Evolutionary conservation across 78 protist genomes (phyloP).

Genomic region (Emiliania huxleyi): DNA sequence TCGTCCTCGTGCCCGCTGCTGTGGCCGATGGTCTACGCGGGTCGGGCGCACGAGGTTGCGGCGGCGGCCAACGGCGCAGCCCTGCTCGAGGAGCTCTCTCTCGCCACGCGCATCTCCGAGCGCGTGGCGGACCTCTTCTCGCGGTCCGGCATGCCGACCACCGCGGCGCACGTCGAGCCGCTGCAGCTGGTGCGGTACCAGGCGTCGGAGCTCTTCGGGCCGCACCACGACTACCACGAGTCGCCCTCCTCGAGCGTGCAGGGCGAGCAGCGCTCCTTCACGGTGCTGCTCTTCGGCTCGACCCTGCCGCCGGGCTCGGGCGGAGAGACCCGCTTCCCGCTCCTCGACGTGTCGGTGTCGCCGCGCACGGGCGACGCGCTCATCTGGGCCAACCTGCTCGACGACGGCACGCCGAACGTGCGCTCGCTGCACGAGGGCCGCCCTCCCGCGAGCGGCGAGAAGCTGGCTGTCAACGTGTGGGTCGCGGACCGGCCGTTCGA

Average conservation of each 20-base stretch:
- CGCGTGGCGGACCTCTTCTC: background rate
- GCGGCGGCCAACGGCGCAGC: background rate
- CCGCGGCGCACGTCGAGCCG: background rate
- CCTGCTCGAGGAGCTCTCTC: background rate
- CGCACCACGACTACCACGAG: slow-evolving; percentile 23
- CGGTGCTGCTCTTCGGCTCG: background rate
- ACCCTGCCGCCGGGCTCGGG: background rate
- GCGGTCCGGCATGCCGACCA: background rate
- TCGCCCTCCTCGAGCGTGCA: background rate
- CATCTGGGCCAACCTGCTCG: background rate
- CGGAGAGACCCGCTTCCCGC: slow-evolving; percentile 24
- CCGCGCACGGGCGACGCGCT: background rate
- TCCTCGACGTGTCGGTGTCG: background rate
- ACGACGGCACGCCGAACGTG: background rate
- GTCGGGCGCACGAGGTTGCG: background rate
- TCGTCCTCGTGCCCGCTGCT: slow-evolving; percentile 9
- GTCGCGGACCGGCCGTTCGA: background rate
- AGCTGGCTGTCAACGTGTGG: background rate
- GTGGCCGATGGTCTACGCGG: background rate
- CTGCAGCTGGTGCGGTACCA: slow-evolving; percentile 1
- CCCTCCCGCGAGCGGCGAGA: background rate
- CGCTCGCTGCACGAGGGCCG: slow-evolving; percentile 12
- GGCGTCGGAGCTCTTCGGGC: background rate
- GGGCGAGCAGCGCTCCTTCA: slow-evolving; percentile 30
- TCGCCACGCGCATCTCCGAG: background rate